phyloP scores from a whole-genome alignment of 2,329 filamentous ascomycete species.

The Plectosphaerella plurivora region DNA sequence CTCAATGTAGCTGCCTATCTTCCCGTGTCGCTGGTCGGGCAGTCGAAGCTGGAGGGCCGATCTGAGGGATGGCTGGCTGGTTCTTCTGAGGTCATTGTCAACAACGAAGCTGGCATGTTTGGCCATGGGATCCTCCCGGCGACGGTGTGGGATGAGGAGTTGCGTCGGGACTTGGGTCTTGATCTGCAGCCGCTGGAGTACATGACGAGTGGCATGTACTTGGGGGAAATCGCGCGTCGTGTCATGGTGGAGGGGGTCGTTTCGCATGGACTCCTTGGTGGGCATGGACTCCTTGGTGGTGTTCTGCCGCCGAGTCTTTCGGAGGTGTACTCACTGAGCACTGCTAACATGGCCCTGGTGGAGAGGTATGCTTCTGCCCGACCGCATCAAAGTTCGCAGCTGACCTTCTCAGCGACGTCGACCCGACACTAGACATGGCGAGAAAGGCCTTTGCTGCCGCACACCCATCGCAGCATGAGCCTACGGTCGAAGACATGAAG shows the following conservation, averaged over 20 bases:
- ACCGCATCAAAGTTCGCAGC: neutral
- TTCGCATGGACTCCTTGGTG: constrained; percentile 45
- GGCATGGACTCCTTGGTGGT: constrained; percentile 52
- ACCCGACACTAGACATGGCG: constrained; percentile 32
- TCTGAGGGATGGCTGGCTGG: constrained; percentile 51
- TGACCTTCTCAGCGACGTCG: neutral
- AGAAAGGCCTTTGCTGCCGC: constrained; percentile 40
- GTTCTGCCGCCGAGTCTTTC: constrained; percentile 48
- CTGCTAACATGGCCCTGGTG: constrained; percentile 55
- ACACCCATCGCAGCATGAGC: constrained; percentile 39
- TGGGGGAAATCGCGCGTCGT: constrained; percentile 59
- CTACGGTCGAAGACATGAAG: constrained; percentile 40
- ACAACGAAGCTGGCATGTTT: constrained; percentile 65
- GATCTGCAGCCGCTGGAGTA: constrained; percentile 60
- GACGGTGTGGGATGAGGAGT: constrained; percentile 54
- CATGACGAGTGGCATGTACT: constrained; percentile 59
- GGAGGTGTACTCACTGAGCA: constrained; percentile 53
- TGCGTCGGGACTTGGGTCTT: constrained; percentile 49
- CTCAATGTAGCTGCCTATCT: constrained; percentile 63
- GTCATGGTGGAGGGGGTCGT: constrained; percentile 55
- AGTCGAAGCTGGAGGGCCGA: constrained; percentile 50
- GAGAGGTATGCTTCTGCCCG: constrained; percentile 41
- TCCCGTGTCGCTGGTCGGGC: constrained; percentile 51
- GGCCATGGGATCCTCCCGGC: constrained; percentile 53
- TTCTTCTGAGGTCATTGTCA: constrained; percentile 60